Conservation (phyloP, 73 alveolate species). For the Paramecium octaurelia region DNA sequence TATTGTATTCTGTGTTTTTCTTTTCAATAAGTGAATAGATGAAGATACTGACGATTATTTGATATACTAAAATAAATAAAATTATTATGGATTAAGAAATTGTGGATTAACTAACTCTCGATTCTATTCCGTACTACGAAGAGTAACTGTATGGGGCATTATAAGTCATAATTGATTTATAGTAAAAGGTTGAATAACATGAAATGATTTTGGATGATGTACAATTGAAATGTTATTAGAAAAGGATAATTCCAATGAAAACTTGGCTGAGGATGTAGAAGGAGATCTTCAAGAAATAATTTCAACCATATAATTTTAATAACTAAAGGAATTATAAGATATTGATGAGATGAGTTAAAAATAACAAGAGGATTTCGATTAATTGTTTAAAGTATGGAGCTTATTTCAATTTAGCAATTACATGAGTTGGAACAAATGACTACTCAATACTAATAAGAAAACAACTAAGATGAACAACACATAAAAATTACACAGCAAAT, state of each 20-base stretch:
- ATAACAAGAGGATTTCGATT: neutral
- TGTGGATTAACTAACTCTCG: slow-evolving; percentile 22
- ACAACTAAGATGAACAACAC: neutral
- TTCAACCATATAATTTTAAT: neutral
- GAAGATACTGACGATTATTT: neutral
- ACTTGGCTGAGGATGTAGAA: neutral
- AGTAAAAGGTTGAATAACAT: neutral
- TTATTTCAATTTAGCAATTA: neutral
- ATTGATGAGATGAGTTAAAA: neutral
- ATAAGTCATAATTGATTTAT: neutral
- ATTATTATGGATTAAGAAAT: slow-evolving; percentile 35
- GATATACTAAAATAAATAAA: neutral
- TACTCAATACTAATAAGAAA: neutral
- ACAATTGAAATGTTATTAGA: neutral
- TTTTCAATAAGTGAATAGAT: no score
- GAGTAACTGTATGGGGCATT: slow-evolving; percentile 33
- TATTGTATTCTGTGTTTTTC: no score
- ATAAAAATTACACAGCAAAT: neutral
- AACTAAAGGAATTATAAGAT: neutral
- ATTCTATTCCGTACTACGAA: slow-evolving; percentile 34
- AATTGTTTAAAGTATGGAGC: neutral
- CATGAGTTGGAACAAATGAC: neutral
- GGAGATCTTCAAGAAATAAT: neutral
- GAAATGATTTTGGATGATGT: neutral
- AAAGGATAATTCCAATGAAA: neutral